Percentiles rank a stretch among this genome's conserved stretches.
These are phyloP conservation scores for Plantago elongata DNA, from an alignment of 257 asterid genomes.

Conservation along the genomic window DNA sequence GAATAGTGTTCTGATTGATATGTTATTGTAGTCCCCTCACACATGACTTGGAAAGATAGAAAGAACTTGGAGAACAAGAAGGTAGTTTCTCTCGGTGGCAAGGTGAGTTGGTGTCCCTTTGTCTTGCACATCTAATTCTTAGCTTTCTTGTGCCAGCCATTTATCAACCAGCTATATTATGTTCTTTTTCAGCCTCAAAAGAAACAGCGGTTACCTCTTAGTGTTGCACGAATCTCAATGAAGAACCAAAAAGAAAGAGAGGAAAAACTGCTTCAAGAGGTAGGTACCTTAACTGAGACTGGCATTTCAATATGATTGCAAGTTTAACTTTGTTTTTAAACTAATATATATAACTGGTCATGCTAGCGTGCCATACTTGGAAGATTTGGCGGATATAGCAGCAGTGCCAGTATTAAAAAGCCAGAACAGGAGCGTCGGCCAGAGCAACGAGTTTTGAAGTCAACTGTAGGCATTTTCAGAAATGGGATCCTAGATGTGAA, in stretches of 20 bases:
- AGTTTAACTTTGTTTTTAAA: neutral
- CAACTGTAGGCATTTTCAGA: conserved; percentile 66
- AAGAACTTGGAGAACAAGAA: conserved; percentile 65
- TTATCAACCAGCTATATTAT: neutral
- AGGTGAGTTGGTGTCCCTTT: conserved; percentile 31
- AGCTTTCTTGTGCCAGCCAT: conserved; percentile 2
- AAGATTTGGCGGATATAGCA: conserved; percentile 43
- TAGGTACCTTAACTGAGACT: conserved; percentile 13
- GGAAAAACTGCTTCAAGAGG: conserved; percentile 62
- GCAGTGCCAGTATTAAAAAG: conserved; percentile 35
- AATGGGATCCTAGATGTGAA: conserved; percentile 85
- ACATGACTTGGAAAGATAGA: conserved; percentile 77
- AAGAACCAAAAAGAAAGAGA: conserved; percentile 87
- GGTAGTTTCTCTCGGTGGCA: conserved; percentile 77
- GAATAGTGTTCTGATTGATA: neutral
- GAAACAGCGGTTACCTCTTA: conserved; percentile 81
- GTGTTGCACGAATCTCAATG: conserved; percentile 70
- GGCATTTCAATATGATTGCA: neutral
- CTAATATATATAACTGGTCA: conserved; percentile 1
- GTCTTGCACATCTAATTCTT: neutral
- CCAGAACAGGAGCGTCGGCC: conserved; percentile 43
- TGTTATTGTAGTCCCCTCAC: conserved; percentile 37
- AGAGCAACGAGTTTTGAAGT: conserved; percentile 61
- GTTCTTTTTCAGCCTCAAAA: conserved; percentile 51
- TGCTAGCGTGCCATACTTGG: conserved; percentile 59